These are phyloP conservation scores for Teratosphaeria gauchensis DNA, from an alignment of 2,329 filamentous ascomycete genomes.

Conservation along the genomic window DNA sequence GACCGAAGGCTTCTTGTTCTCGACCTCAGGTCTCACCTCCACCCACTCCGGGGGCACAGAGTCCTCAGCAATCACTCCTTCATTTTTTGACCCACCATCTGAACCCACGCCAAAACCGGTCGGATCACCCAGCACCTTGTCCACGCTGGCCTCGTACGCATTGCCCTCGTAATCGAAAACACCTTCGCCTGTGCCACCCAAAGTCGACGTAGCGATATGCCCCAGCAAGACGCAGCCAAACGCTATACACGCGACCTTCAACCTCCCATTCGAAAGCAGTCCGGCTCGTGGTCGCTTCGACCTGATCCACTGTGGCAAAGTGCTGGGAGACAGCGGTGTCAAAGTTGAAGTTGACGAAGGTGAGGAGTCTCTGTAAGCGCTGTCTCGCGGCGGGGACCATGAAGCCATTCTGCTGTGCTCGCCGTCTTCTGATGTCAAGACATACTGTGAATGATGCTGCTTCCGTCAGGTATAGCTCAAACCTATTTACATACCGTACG, in stretches of 20 bases:
- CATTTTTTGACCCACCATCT: background rate
- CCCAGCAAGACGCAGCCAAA: slow-evolving; percentile 21
- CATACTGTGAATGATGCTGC: too few relatives aligned
- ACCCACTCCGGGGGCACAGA: slow-evolving; percentile 5
- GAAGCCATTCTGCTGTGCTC: slow-evolving; percentile 11
- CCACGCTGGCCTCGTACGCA: slow-evolving; percentile 10
- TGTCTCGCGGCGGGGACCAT: slow-evolving; percentile 11
- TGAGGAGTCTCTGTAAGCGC: slow-evolving; percentile 15
- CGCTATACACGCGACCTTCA: slow-evolving; percentile 17
- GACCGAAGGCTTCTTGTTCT: slow-evolving; percentile 16
- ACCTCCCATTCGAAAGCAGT: slow-evolving; percentile 11
- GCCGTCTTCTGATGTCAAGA: background rate
- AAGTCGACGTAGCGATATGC: slow-evolving; percentile 20
- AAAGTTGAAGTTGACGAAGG: slow-evolving; percentile 11
- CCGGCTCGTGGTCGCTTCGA: slow-evolving; percentile 8
- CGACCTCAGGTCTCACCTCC: slow-evolving; percentile 2
- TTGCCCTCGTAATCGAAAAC: slow-evolving; percentile 3
- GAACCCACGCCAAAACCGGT: slow-evolving; percentile 11
- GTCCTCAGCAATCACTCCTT: slow-evolving; percentile 11
- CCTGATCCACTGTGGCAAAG: slow-evolving; percentile 21
- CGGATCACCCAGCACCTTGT: slow-evolving; percentile 15
- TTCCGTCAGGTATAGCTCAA: background rate
- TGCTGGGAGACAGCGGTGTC: slow-evolving; percentile 14
- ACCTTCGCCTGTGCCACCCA: slow-evolving; percentile 10
- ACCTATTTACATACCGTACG: background rate